Evolutionary conservation across 371 early-diverging fungal species (phyloP), one percentile per base, ranked within the genome.

Genomic region (Saksenaea vasiformis): DNA sequence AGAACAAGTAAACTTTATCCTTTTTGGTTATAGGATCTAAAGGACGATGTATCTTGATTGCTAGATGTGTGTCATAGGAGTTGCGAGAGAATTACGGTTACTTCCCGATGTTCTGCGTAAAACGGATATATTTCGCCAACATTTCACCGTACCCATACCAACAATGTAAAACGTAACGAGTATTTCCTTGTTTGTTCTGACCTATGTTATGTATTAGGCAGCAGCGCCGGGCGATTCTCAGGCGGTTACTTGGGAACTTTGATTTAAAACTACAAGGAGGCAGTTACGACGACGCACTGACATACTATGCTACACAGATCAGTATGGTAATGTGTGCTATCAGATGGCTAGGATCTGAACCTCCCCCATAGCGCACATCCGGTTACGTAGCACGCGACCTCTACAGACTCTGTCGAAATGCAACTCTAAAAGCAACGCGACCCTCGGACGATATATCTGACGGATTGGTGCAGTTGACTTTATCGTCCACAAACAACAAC

Each of bases 361-460:
- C 9, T 47, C 24, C 22, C 8, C n/a, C 22, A 3, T 62, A 86
- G 84, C 65, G 79, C 55, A 84, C 87, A 0, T 83, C 89, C 5
- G 89, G 89, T 7, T 89, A 82, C 63, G 84, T 89, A 3, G 85
- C 85, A 13, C 73, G 78, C 14, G 87, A 89, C 57, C 70, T 89
- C 27, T 70, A 68, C 15, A 43, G 69, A n/a, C 56, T 89, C 0
- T 73, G 80, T 27, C 72, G 85, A 13, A 77, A 78, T 28, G 85
- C 87, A 1, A 56, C 64, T 14, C 58, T 85, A 19, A 82, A 80
- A 53, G 58, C 83, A 15, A 58, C 64, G 58, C 64, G 82, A 62
- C 47, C 44, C 7, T 37, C 35, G 5, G 9, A 43, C n/a, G 66
- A 64, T 37, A 19, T 68, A 26, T 51, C 58, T 17, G 58, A 65